Evolutionary conservation across 352 stramenopile genomes (phyloP).

Genomic region (Phytophthora pluvialis): DNA sequence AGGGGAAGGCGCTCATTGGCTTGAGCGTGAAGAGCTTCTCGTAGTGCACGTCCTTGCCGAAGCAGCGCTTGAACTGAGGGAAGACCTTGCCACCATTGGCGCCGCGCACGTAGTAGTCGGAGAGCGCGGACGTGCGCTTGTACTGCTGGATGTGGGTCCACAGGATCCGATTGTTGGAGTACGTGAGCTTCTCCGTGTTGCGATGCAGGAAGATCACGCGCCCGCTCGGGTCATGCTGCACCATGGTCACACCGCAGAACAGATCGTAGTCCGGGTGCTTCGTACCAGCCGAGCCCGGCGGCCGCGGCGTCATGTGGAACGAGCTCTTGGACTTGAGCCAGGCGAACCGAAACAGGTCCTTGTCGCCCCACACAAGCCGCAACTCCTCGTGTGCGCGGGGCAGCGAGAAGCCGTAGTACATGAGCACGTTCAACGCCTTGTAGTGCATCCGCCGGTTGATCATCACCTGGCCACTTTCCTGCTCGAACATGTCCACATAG

Average conservation of each 20-base stretch:
- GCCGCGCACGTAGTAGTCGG: slow-evolving; percentile 64
- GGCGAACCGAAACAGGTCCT: slow-evolving; percentile 83
- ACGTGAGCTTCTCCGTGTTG: slow-evolving; percentile 72
- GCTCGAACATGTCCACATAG: slow-evolving; percentile 77
- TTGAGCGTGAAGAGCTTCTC: slow-evolving; percentile 73
- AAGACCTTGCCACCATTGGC: slow-evolving; percentile 75
- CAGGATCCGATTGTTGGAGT: slow-evolving; percentile 48
- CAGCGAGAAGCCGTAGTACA: slow-evolving; percentile 69
- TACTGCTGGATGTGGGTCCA: slow-evolving; percentile 72
- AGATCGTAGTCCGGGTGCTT: slow-evolving; percentile 54
- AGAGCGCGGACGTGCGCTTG: slow-evolving; percentile 43
- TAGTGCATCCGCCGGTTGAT: slow-evolving; percentile 64
- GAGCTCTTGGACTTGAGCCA: slow-evolving; percentile 76
- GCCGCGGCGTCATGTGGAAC: slow-evolving; percentile 67
- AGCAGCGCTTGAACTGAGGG: slow-evolving; percentile 71
- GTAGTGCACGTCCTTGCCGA: slow-evolving; percentile 74
- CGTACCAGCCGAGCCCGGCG: slow-evolving; percentile 55
- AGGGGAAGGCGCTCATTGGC: slow-evolving; percentile 66
- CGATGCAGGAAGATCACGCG: slow-evolving; percentile 74
- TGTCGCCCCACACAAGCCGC: slow-evolving; percentile 79
- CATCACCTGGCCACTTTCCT: slow-evolving; percentile 82
- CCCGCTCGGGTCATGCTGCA: slow-evolving; percentile 67
- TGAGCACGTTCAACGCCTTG: slow-evolving; percentile 68
- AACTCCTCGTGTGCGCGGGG: slow-evolving; percentile 54
- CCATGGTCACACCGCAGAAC: slow-evolving; percentile 81